Base-by-base conservation (phyloP, 768 basidiomycete genomes). In the Pisolithus sp. region DNA sequence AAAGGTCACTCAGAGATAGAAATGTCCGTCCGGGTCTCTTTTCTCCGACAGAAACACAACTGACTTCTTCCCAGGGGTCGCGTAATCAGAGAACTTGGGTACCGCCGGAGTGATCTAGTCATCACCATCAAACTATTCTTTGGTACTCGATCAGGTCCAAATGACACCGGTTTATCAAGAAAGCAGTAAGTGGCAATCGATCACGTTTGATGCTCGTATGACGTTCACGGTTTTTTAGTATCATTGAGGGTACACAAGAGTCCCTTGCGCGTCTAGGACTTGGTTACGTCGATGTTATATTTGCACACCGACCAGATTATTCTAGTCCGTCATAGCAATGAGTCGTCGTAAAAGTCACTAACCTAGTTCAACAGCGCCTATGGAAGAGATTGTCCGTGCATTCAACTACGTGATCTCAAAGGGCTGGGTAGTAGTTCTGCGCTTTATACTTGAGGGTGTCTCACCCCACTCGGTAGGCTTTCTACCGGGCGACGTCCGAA, bases 81-180 rank as follows among this genome's bases (percentile, higher is more conserved):
- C 15, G 82, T 77, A 28, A 71, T 82, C 64, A 73, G 71, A 63
- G 79, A 81, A 57, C 73, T 79, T 26, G 75, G 76, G 6, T 73
- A 74, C 61, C 71, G 73, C 41, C 71, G 79, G 31, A 61, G 65
- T 21, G 79, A 82, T 51, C 49, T 80, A 56, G 62, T 83, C 59
- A 68, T 83, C 56, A 73, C 77, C 28, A 82, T 80, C 56, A 82
- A 82, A 56, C 34, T 82, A 57, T 83, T 75, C 70, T 81, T 80
- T 56, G 81, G 81, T 31, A 74, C 76, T 26, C 65, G 74, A 30
- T 58, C 62, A 17, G 77, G 77, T 49, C 77, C 75, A 9, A 76
- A 76, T 45, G 71, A 71, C 46, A 62, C 55, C 7, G 71, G 69
- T 53, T 51, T 73, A 7, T 73, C 67, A 12, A 64, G 63, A 48